A percentile compares a stretch with the other conserved stretches of the same genome.
Evolutionary conservation across 2,329 filamentous ascomycete genomes (phyloP).

Genomic region (Aschersonia sp.): DNA sequence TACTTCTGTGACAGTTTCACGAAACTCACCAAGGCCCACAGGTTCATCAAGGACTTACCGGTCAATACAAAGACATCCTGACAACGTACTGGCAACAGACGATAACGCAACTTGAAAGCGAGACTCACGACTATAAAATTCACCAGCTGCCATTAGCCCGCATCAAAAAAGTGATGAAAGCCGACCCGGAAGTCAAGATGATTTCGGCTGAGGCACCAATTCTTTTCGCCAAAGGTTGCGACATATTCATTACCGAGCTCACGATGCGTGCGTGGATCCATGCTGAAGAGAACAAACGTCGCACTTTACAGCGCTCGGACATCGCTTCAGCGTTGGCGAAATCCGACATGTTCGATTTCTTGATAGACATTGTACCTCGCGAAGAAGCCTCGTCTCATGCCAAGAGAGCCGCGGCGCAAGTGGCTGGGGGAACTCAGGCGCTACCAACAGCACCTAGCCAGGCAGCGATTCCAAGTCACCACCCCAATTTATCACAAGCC

Average conservation of each 20-base stretch:
- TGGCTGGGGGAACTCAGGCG: constrained; percentile 24
- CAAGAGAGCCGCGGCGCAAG: constrained; percentile 53
- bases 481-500: constrained; percentile 32
- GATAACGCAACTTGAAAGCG: constrained; percentile 86
- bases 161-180: constrained; percentile 99
- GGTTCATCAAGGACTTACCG: constrained; percentile 90
- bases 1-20: not conserved
- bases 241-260: constrained; percentile 97
- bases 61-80: constrained; percentile 89
- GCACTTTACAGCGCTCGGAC: constrained; percentile 87
- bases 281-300: constrained; percentile 95
- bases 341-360: constrained; percentile 99
- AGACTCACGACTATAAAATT: constrained; percentile 96
- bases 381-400: constrained; percentile 82
- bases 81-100: constrained; percentile 99
- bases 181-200: constrained; percentile 98
- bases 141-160: constrained; percentile 93
- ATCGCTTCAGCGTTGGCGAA: constrained; percentile 93
- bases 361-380: constrained; percentile 95
- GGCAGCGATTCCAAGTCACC: constrained; percentile 36
- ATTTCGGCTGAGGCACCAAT: constrained; percentile 97
- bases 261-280: constrained; percentile 99
- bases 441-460: constrained; percentile 35
- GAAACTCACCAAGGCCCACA: constrained; percentile 17
- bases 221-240: constrained; percentile 93